Evolutionary conservation across 2,329 filamentous ascomycete species (phyloP).

Genomic region (Seiridium cupressi): DNA sequence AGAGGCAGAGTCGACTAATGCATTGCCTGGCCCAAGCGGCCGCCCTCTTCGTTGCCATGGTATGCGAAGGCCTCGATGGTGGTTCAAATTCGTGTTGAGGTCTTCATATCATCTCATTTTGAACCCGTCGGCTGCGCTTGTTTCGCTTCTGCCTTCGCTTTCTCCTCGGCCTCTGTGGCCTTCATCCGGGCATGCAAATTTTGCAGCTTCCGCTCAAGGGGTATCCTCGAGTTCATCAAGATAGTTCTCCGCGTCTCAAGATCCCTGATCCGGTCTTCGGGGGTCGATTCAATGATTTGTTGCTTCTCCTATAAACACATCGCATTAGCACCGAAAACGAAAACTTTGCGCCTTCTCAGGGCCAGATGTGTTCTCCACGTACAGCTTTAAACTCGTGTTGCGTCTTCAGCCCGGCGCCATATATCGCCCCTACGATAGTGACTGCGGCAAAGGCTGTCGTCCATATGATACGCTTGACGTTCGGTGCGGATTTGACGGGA

Average conservation of each 20-base stretch:
- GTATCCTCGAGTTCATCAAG: slow-evolving; percentile 35
- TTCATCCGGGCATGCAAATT: slow-evolving; percentile 36
- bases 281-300: slow-evolving; percentile 35
- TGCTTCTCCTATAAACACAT: slow-evolving; percentile 24
- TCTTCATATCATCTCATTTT: not conserved
- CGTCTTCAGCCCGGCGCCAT: slow-evolving; percentile 48
- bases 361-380: slow-evolving; percentile 5
- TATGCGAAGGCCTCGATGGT: not conserved
- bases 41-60: not conserved
- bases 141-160: not conserved
- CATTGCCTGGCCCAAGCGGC: not conserved
- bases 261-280: slow-evolving; percentile 42
- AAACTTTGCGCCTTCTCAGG: not conserved
- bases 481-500: slow-evolving; percentile 8
- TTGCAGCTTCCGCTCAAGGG: slow-evolving; percentile 41
- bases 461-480: slow-evolving; percentile 22
- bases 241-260: slow-evolving; percentile 40
- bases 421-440: slow-evolving; percentile 44
- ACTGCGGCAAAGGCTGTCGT: slow-evolving; percentile 46
- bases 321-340: not conserved
- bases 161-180: slow-evolving; percentile 30
- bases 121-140: not conserved
- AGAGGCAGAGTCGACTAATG: no score
- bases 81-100: not conserved
- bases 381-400: slow-evolving; percentile 46